Percentiles rank a stretch among this genome's conserved stretches.
phyloP scores from a whole-genome alignment of 2,329 filamentous ascomycete genomes.

The Colletotrichum brevisporum region DNA sequence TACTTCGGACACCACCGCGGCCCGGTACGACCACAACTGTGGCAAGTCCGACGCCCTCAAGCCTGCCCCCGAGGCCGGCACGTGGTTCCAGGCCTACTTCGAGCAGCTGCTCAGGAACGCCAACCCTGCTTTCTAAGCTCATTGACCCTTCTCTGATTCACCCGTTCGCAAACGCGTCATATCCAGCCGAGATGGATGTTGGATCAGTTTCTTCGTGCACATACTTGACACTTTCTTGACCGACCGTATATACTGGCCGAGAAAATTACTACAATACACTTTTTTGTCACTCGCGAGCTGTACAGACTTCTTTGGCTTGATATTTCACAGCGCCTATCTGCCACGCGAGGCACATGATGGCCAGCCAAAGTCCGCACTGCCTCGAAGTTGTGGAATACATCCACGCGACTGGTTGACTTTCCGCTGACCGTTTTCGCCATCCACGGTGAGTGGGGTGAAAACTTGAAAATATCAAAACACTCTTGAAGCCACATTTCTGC shows the following conservation, averaged over 20 bases:
- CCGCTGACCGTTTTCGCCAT: too few relatives aligned
- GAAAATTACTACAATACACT: background rate
- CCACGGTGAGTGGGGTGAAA: too few relatives aligned
- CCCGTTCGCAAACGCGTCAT: background rate
- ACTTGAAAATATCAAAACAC: too few relatives aligned
- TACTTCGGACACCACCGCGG: conserved; percentile 61
- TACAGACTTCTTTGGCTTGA: too few relatives aligned
- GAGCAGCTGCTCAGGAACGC: conserved; percentile 69
- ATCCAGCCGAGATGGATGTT: background rate
- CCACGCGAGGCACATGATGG: too few relatives aligned
- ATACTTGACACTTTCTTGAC: conserved; percentile 12
- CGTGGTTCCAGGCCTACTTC: conserved; percentile 76
- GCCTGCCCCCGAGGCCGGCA: conserved; percentile 78
- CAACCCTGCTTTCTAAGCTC: conserved; percentile 62
- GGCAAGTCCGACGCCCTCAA: conserved; percentile 68
- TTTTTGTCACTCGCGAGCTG: background rate
- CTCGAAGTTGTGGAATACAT: too few relatives aligned
- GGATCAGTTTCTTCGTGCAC: conserved; percentile 7
- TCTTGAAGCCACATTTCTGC: too few relatives aligned
- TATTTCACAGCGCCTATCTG: background rate
- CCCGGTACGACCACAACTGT: conserved; percentile 68
- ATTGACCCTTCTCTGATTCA: background rate
- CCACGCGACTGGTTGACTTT: too few relatives aligned
- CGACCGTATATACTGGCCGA: background rate
- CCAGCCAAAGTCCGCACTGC: too few relatives aligned